Evolutionary conservation across 176 grass and related monocot genomes (phyloP), one percentile per base, ranked within the genome.

Genomic region (Paspalum vaginatum): DNA sequence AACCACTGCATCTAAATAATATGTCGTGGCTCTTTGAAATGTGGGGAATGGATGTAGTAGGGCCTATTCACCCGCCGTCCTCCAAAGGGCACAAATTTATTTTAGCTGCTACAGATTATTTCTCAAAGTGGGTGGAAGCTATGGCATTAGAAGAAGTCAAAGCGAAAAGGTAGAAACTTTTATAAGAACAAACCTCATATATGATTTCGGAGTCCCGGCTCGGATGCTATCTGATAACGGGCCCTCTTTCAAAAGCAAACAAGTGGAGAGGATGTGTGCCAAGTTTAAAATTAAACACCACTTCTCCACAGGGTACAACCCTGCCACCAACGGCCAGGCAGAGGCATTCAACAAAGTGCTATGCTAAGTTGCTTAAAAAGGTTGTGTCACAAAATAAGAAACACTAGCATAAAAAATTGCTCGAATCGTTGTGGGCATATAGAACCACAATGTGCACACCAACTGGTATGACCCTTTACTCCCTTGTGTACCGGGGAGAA

Each of bases 1-100:
- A 81, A 1, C 42, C 79, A 2, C 17, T 81, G 0, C 67, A 81
- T 27, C 54, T 42, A 0, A 72, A 24, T 0, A 60, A 50, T 2
- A 61, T 72, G 43, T 70, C 66, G 0, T 81, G 66, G 79, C 42
- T 66, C 11, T 60, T 81, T 5, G 42, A 81, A 60, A 81, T 70
- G 52, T 81, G 78, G 65, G 78, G 65, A 0, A 80, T 46, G 38
- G 77, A 79, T 27, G 5, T 79, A 17, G 64, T 69, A 0, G 65
- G 65, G 7, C 78, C 14, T 0, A 68, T 69, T 7, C 6, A 69
- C 1, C 50, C 78, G 0, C 50, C 64, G 11, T 69, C 75, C 1
- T 62, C 75, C 0, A 68, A 68, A 11, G 77, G 77, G 0, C 62
- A 79, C 5, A 79, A 20, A 21, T 80, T 80, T 0, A 80, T 80